Percentiles rank a stretch among this genome's conserved stretches.
phyloP scores from a whole-genome alignment of 768 basidiomycete genomes.

The Mrakia frigida region DNA sequence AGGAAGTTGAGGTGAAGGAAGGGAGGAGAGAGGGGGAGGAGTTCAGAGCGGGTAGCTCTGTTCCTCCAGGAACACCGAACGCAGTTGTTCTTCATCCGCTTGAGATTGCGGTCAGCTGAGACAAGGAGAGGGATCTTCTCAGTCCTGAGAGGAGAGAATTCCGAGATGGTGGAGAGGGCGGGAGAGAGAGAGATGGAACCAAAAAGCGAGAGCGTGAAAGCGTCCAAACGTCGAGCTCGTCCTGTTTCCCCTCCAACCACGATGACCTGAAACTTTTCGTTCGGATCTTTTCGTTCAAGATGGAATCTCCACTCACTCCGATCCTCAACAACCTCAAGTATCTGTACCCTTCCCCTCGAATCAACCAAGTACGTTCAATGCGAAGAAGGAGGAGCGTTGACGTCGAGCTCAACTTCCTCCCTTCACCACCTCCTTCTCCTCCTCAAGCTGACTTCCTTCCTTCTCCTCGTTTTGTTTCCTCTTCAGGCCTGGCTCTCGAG shows the following conservation, averaged over 20 bases:
- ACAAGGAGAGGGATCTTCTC: background rate
- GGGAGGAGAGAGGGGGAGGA: too few species aligned
- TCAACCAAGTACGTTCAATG: constrained; percentile 12
- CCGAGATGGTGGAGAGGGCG: background rate
- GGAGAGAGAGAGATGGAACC: background rate
- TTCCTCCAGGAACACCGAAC: too few species aligned
- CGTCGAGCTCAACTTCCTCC: background rate
- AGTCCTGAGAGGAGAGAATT: background rate
- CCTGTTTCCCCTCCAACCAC: background rate
- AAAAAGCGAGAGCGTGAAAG: too few species aligned
- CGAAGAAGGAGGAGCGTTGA: background rate
- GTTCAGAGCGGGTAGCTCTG: too few species aligned
- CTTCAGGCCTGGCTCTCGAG: background rate
- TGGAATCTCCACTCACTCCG: background rate
- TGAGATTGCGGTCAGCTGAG: too few species aligned
- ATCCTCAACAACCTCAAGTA: constrained; percentile 19
- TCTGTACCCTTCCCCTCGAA: constrained; percentile 12
- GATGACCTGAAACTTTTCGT: background rate
- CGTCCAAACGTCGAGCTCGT: background rate
- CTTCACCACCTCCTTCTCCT: background rate
- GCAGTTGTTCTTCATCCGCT: too few species aligned
- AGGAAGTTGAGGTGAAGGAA: too few species aligned
- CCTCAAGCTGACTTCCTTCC: background rate
- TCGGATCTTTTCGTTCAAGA: too few species aligned
- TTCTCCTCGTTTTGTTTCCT: background rate